Base-by-base conservation (phyloP, 148 eudicot genomes). In the Drosera capensis region DNA sequence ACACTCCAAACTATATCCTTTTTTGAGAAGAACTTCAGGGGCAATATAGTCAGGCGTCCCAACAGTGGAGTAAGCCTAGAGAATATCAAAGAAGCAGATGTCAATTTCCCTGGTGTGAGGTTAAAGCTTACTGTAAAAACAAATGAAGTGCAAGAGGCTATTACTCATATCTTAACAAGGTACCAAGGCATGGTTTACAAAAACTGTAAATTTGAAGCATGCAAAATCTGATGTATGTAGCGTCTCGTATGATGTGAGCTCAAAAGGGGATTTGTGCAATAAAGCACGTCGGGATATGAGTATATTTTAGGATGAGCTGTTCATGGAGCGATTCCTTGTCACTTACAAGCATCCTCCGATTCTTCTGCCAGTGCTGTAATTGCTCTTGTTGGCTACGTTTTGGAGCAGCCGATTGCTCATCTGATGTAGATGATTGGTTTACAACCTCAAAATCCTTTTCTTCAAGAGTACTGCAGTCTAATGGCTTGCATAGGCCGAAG, bases 1-100 rank as follows among this genome's bases (percentile, higher is more conserved):
- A 48, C 96, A 87, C 62, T 87, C 96, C 90, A 82, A 58, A 23
- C 71, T 81, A 46, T 87, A 87, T 31, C 96, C 96, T 62, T 87
- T 87, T 80, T 87, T 87, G 49, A 82, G 46, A 14, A 87, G 62
- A 56, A 87, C 96, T 63, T 87, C 96, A 41, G 96, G 96, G 41
- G 96, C 96, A 62, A 87, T 87, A 66, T 87, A 87, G 58, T 87
- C 96, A 39, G 96, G 96, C 36, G 96, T 87, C 25, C 96, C 94
- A 51, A 87, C 96, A 8, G 96, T 87, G 28, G 96, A 87, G 65
- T 74, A 87, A 56, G 96, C 96, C 96, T 92, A 82, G 59, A 68
- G 43, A 20, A 18, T 49, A 57, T 25, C 57, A 50, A 29, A 44
- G 46, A 17, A 60, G 18, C 20, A 60, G 18, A 45, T n/a, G 45